Conservation (phyloP, 208 protist genomes). For the Leishmania aethiopica region DNA sequence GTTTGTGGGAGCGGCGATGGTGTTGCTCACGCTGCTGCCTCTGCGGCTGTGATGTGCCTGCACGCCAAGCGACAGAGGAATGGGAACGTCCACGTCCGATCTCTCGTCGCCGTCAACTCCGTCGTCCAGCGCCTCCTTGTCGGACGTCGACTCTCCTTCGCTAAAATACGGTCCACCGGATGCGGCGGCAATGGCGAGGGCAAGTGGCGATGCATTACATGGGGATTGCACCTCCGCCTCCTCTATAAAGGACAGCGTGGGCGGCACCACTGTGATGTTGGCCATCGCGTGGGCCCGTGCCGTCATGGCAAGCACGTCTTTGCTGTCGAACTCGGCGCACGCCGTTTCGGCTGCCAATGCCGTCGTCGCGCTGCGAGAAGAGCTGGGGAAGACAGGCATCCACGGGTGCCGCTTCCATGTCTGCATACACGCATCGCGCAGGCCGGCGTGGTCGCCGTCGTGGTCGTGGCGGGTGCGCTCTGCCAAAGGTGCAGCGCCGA, state of each 20-base stretch:
- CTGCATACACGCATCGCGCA: neutral
- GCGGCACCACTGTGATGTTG: constrained; percentile 2
- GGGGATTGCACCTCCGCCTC: neutral
- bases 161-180: neutral
- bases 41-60: neutral
- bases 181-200: neutral
- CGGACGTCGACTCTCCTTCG: neutral
- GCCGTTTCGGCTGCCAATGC: neutral
- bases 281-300: neutral
- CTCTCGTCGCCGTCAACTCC: neutral
- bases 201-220: neutral
- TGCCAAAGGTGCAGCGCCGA: neutral
- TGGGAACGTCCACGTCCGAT: neutral
- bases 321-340: neutral
- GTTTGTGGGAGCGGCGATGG: neutral
- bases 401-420: constrained; percentile 7
- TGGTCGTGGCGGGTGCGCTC: neutral
- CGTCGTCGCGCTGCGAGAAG: neutral
- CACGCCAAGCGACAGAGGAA: neutral
- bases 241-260: neutral
- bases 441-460: neutral
- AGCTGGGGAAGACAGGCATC: neutral
- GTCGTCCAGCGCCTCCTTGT: neutral
- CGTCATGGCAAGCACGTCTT: neutral
- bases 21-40: neutral